Base-by-base conservation (phyloP, 768 basidiomycete genomes). In the Boletus sensibilis region DNA sequence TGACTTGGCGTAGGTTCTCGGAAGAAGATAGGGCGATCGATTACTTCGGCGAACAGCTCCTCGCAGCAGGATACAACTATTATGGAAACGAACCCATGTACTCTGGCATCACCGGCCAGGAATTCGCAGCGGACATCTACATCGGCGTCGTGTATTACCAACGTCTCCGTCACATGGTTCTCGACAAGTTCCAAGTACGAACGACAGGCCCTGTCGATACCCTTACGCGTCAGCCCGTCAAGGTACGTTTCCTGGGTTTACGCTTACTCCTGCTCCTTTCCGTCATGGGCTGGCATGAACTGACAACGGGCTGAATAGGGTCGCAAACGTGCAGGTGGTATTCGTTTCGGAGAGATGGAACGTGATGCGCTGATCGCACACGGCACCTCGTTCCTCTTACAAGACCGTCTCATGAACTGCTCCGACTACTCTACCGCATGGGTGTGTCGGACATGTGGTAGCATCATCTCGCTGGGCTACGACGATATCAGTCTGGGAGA, bases 71-170 rank as follows among this genome's bases (percentile, higher is more conserved):
- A 9, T 99, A 98, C 79, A 98, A 98, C 73, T 99, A 98, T 73
- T 92, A 96, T 69, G 97, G 97, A 14, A 98, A 97, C 75, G 97
- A 99, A 72, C 95, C 97, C 6, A 99, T 99, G 97, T 99, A 99
- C 73, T 98, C 96, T 54, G 97, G 97, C 23, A 97, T 99, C 70
- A 98, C 97, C 8, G 97, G 97, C 16, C 84, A 98, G 74, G 97
- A 99, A 75, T 99, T 99, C 73, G 88, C 91, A 40, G 97, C 97
- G 8, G 97, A 99, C 72, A 99, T 99, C 67, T 99, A 98, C 74
- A 83, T 98, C 61, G 97, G 97, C 20, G 88, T 98, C 38, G 96
- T 99, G 54, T 99, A 98, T 76, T 99, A 99, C 73, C 97, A 99
- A 70, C 89, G 97, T 51, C 80, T 99, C 55, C 88, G 97, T 63